Evolutionary conservation across 768 basidiomycete species (phyloP), one percentile per base, ranked within the genome.

Genomic region (Auricularia cornea): DNA sequence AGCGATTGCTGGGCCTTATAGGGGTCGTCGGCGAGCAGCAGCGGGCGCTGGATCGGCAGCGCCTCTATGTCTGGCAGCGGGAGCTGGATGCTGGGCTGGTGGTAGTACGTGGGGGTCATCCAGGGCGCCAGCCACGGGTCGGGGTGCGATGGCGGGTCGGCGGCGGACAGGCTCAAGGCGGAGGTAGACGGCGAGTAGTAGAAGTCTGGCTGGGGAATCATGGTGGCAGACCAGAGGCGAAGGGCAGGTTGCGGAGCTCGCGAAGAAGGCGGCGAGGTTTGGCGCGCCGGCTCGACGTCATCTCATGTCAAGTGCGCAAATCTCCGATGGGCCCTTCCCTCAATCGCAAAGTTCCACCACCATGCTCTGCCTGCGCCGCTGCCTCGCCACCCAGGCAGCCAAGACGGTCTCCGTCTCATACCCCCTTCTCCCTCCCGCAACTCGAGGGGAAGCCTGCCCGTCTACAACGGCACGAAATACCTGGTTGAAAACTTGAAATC

Each of bases 381-480:
- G 11, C 44, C 44, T 48, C 44, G 44, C 23, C 44, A 48, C 44
- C 6, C 44, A 18, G 11, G n/a, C n/a, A n/a, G 23, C 6, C 44
- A 12, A 59, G 29, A 10, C 23, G 29, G 35, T 38, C 35, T 14
- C 8, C 10, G 40, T 61, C 48, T 68, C 74, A 20, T 92, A 90
- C 74, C 82, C 81, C 65, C 78, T 92, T n/a, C n/a, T n/a, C n/a
- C n/a, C 56, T 80, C 83, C 26, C 83, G 90, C 65, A 91, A 89
- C 72, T 72, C 81, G 57, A 79, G 79, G 59, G 87, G 88, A 31
- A 81, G 82, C 59, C 79, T 92, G 32, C 89, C 90, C 54, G 87
- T 92, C 30, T 90, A 87, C 71, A 83, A 75, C 32, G 82, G 86
- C 64, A 81, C 84, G 3, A 82, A 84, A 62, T 76, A 83, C 65